These are phyloP conservation scores for Pseudogymnoascus sp. DNA, from an alignment of 2,329 filamentous ascomycete genomes.

Conservation along the genomic window DNA sequence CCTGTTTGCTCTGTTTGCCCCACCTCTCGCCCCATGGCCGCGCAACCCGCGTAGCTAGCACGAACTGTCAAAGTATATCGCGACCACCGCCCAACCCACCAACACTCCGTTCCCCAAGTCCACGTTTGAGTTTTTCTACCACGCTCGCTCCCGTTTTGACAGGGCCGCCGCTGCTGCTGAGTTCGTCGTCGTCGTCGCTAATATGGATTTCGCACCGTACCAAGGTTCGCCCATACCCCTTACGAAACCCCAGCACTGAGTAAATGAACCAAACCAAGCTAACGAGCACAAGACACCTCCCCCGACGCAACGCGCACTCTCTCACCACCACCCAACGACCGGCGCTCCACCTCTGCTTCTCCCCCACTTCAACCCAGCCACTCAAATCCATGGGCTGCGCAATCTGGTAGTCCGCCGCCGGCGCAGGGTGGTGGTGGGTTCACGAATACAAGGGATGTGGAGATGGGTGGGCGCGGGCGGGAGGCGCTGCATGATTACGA, in stretches of 20 bases:
- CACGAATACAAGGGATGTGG: slow-evolving; percentile 15
- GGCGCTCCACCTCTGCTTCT: slow-evolving; percentile 48
- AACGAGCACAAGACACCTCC: slow-evolving; percentile 53
- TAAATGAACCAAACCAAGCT: background rate
- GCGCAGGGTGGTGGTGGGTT: slow-evolving; percentile 17
- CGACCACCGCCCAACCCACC: background rate
- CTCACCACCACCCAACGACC: slow-evolving; percentile 53
- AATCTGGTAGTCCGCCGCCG: slow-evolving; percentile 17
- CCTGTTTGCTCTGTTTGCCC: slow-evolving; percentile 9
- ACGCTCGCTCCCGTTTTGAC: background rate
- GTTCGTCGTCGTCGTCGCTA: slow-evolving; percentile 19
- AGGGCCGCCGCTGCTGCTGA: background rate
- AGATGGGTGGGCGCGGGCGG: slow-evolving; percentile 25
- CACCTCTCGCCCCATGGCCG: background rate
- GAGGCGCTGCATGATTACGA: slow-evolving; percentile 75
- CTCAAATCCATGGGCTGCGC: slow-evolving; percentile 23
- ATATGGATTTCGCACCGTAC: slow-evolving; percentile 94
- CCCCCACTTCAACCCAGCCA: slow-evolving; percentile 46
- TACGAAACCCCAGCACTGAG: background rate
- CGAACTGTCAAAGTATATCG: slow-evolving; percentile 6
- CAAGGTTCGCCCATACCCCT: slow-evolving; percentile 41
- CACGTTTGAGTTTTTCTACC: background rate
- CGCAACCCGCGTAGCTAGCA: slow-evolving; percentile 10
- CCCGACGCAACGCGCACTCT: slow-evolving; percentile 78
- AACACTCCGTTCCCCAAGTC: background rate